These are phyloP conservation scores for Zizania latifolia DNA, from an alignment of 176 grass and related monocot species.

Conservation along the genomic window DNA sequence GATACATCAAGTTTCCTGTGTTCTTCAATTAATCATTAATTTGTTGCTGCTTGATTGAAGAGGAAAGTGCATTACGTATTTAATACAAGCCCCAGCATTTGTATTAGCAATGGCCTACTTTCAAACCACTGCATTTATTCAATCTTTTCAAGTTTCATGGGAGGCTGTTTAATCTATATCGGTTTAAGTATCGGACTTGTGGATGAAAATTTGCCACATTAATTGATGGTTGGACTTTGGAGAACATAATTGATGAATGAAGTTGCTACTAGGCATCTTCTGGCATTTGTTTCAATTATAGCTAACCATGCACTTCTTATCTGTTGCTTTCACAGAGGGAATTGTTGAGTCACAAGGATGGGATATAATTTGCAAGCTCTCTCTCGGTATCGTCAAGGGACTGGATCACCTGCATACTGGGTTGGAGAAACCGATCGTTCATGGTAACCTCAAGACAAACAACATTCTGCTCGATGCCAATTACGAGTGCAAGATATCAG, in stretches of 20 bases:
- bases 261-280: not conserved
- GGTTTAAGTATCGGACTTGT: not conserved
- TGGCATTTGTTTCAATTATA: not conserved
- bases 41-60: not conserved
- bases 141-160: not conserved
- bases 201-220: not conserved
- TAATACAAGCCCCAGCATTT: not conserved
- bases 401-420: conserved; percentile 77
- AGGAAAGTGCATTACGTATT: not conserved
- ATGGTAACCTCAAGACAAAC: conserved; percentile 86
- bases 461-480: conserved; percentile 68
- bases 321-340: conserved; percentile 48
- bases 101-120: not conserved
- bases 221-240: not conserved
- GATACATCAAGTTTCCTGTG: not conserved
- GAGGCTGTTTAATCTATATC: not conserved
- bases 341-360: conserved; percentile 78
- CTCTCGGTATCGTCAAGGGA: conserved; percentile 64
- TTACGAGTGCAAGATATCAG: conserved; percentile 57
- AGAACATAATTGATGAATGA: not conserved
- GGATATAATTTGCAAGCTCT: conserved; percentile 66
- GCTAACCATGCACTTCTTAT: conserved; percentile 2
- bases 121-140: not conserved
- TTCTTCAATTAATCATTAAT: not conserved
- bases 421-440: conserved; percentile 54